Evolutionary conservation across 495 filamentous ascomycete species (phyloP).

Genomic region (Xylaria bambusicola): DNA sequence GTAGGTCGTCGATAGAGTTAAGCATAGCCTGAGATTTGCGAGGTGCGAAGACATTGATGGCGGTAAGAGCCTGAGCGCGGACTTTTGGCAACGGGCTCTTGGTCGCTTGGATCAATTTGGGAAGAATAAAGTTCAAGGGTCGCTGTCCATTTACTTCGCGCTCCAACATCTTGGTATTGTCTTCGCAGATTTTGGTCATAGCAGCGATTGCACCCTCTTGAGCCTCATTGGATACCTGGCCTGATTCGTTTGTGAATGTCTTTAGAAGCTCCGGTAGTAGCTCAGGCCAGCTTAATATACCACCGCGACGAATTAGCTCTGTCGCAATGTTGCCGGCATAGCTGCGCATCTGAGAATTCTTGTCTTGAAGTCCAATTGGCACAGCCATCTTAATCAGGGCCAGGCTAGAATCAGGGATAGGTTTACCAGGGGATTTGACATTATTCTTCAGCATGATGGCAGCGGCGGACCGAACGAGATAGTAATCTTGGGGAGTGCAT

Average conservation of each 20-base stretch:
- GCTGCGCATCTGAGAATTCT: constrained; percentile 77
- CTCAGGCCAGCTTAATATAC: constrained; percentile 88
- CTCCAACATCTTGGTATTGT: constrained; percentile 86
- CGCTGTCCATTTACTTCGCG: constrained; percentile 82
- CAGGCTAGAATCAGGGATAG: constrained; percentile 68
- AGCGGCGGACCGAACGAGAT: constrained; percentile 78
- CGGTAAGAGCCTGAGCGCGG: constrained; percentile 72
- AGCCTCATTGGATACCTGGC: constrained; percentile 64
- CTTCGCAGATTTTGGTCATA: constrained; percentile 92
- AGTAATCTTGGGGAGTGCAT: constrained; percentile 60
- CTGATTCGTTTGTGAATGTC: constrained; percentile 70
- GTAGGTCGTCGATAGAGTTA: constrained; percentile 72
- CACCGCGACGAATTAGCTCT: constrained; percentile 83
- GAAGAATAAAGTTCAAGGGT: constrained; percentile 85
- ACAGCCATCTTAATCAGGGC: constrained; percentile 77
- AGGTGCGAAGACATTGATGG: constrained; percentile 88
- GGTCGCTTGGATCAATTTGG: constrained; percentile 86
- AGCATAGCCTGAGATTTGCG: constrained; percentile 77
- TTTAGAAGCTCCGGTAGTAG: constrained; percentile 77
- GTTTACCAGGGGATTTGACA: constrained; percentile 68
- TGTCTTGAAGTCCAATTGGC: constrained; percentile 76
- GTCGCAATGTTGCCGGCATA: constrained; percentile 93
- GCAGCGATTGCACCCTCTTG: constrained; percentile 95
- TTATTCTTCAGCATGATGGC: constrained; percentile 96
- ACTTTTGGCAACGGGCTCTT: constrained; percentile 71